phyloP scores from a whole-genome alignment of 2,329 filamentous ascomycete species.

The Furcasterigmium sp. region DNA sequence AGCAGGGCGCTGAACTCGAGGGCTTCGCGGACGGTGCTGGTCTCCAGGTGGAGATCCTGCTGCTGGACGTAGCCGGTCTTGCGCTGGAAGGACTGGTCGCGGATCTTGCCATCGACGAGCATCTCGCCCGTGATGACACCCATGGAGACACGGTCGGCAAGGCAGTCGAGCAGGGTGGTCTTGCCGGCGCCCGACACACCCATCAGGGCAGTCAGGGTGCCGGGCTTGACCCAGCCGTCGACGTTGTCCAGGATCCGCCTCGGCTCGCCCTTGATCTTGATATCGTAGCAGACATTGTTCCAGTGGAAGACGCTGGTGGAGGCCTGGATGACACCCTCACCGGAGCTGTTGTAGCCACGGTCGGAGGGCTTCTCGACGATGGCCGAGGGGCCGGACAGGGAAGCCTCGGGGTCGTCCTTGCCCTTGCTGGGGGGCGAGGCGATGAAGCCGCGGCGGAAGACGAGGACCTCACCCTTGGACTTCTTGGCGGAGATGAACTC shows the following conservation, averaged over 20 bases:
- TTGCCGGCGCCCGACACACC: conserved; percentile 71
- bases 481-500: conserved; percentile 41
- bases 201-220: conserved; percentile 41
- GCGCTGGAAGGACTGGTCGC: conserved; percentile 63
- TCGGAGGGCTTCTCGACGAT: conserved; percentile 7
- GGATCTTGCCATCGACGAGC: conserved; percentile 59
- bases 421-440: conserved; percentile 3
- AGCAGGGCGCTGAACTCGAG: conserved; percentile 62
- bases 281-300: conserved; percentile 69
- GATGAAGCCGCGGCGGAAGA: conserved; percentile 44
- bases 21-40: conserved; percentile 63
- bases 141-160: conserved; percentile 69
- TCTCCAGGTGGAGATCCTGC: conserved; percentile 64
- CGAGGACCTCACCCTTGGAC: conserved; percentile 55
- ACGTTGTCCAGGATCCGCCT: conserved; percentile 58
- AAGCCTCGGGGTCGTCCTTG: conserved; percentile 9
- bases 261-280: conserved; percentile 61
- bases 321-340: conserved; percentile 20
- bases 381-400: conserved; percentile 7
- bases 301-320: conserved; percentile 67
- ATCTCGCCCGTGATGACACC: conserved; percentile 68
- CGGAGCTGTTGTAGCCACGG: neutral
- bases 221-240: conserved; percentile 66
- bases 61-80: conserved; percentile 72
- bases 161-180: conserved; percentile 68